Conservation (phyloP, 371 early-diverging fungal species). For the Smittium mucronatum region DNA sequence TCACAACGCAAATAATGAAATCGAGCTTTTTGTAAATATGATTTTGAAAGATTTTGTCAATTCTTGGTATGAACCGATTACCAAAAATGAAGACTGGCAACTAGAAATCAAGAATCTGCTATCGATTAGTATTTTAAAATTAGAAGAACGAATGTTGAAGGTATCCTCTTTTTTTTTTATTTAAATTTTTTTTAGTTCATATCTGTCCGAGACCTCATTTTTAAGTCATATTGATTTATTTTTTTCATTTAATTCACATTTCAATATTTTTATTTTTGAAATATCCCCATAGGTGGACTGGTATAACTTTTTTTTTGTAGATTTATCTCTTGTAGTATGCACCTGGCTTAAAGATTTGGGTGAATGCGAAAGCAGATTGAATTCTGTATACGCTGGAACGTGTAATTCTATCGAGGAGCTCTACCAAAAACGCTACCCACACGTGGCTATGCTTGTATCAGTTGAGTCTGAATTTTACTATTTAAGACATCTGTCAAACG, state of each 20-base stretch:
- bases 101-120: slow-evolving; percentile 18
- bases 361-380: slow-evolving; percentile 24
- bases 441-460: slow-evolving; percentile 23
- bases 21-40: slow-evolving; percentile 2
- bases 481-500: slow-evolving; percentile 22
- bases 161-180: neutral
- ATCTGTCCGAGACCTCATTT: neutral
- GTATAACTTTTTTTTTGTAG: slow-evolving; percentile 23
- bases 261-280: neutral
- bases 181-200: neutral
- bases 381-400: slow-evolving; percentile 25
- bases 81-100: slow-evolving; percentile 37
- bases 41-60: slow-evolving; percentile 10
- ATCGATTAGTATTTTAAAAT: neutral
- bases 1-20: neutral
- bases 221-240: neutral
- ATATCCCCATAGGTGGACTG: slow-evolving; percentile 18
- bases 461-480: slow-evolving; percentile 30
- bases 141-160: slow-evolving; percentile 6
- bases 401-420: slow-evolving; percentile 28
- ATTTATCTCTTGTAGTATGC: slow-evolving; percentile 23
- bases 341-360: slow-evolving; percentile 24
- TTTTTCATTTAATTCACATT: neutral
- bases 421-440: slow-evolving; percentile 31
- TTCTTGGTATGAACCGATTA: slow-evolving; percentile 1